Evolutionary conservation across 208 protist genomes (phyloP).

Genomic region (Acanthamoeba healyi): DNA sequence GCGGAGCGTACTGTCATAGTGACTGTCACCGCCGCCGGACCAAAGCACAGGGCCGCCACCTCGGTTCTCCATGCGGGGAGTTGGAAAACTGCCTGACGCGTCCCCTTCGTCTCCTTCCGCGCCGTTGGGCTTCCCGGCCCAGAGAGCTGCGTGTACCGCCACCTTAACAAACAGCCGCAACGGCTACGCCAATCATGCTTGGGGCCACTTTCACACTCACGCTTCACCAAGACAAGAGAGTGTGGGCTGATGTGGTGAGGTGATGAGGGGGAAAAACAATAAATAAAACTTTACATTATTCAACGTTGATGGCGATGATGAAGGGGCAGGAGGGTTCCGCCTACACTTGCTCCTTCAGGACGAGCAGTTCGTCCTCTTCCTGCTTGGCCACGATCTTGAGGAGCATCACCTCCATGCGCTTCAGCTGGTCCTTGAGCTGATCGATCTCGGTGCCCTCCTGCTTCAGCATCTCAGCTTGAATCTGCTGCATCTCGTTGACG

Average conservation of each 20-base stretch:
- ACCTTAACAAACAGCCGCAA: neutral
- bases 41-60: neutral
- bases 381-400: constrained; percentile 35
- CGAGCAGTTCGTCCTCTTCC: constrained; percentile 22
- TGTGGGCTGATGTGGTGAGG: too few species aligned
- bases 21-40: neutral
- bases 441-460: constrained; percentile 40
- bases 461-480: constrained; percentile 18
- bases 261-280: too few species aligned
- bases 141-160: neutral
- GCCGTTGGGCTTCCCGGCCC: neutral
- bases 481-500: constrained; percentile 58
- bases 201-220: neutral
- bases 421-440: constrained; percentile 3
- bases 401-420: constrained; percentile 39
- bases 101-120: neutral
- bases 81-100: neutral
- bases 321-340: too few species aligned
- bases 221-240: too few species aligned
- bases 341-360: neutral
- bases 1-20: neutral
- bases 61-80: neutral
- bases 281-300: constrained; percentile 19
- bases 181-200: too few species aligned
- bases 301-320: neutral